A percentile compares a stretch with the other conserved stretches of the same genome.
Evolutionary conservation across 179 eudicot genomes (phyloP).

Genomic region (Pouteria campechiana): DNA sequence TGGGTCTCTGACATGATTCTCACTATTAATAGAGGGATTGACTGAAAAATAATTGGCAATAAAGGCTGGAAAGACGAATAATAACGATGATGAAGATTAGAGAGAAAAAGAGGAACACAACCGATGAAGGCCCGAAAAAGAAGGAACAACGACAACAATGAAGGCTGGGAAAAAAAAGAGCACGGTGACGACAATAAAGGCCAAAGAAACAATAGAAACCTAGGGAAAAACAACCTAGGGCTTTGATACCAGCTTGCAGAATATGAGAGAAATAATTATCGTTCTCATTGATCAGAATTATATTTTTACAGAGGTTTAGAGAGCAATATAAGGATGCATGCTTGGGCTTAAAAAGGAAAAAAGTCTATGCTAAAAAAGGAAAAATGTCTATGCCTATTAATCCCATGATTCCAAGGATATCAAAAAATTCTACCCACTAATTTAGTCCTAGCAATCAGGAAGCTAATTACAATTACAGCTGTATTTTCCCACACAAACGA

Average conservation of each 20-base stretch:
- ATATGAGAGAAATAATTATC: not conserved
- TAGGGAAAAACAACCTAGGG: no score
- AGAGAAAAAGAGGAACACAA: not conserved
- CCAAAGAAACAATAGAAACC: no score
- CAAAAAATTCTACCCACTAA: not conserved
- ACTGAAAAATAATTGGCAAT: not conserved
- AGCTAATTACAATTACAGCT: no score
- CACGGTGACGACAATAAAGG: no score
- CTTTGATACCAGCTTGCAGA: not conserved
- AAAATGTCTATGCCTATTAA: not conserved
- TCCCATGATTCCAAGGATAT: not conserved
- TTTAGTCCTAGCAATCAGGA: no score
- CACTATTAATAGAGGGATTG: no score
- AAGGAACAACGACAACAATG: no score
- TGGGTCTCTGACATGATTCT: no score
- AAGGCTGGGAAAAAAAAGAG: no score
- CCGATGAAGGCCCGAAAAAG: no score
- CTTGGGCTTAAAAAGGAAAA: not conserved
- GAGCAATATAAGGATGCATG: not conserved
- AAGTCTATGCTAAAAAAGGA: no score
- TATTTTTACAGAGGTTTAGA: not conserved
- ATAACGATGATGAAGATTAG: not conserved
- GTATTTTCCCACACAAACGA: no score
- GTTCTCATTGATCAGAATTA: not conserved
- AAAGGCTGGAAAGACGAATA: not conserved